phyloP scores from a whole-genome alignment of 2,329 filamentous ascomycete species.

The Claviceps arundinis region DNA sequence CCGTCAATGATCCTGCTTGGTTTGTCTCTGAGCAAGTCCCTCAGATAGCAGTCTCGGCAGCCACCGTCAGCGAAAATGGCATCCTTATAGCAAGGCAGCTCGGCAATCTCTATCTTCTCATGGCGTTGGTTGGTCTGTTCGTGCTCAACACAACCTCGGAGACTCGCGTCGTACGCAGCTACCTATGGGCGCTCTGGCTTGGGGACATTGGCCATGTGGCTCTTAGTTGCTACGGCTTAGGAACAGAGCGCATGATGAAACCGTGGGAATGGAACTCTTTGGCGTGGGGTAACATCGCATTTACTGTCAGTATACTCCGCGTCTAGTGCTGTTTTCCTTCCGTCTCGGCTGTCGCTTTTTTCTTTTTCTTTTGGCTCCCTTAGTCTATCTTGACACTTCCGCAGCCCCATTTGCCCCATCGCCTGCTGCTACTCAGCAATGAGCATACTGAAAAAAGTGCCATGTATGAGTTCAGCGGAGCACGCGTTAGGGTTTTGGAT shows the following conservation, averaged over 20 bases:
- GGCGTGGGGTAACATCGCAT: slow-evolving; percentile 61
- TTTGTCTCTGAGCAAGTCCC: slow-evolving; percentile 53
- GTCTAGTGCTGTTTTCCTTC: not conserved
- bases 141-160: slow-evolving; percentile 53
- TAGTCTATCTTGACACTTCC: not conserved
- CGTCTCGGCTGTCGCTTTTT: not conserved
- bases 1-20: slow-evolving; percentile 42
- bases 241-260: slow-evolving; percentile 37
- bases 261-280: slow-evolving; percentile 51
- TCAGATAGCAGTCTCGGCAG: slow-evolving; percentile 13
- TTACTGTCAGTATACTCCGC: slow-evolving; percentile 35
- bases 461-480: not conserved
- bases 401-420: not conserved
- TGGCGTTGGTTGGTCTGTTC: slow-evolving; percentile 50
- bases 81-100: slow-evolving; percentile 52
- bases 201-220: slow-evolving; percentile 57
- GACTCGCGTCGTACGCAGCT: slow-evolving; percentile 51
- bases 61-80: slow-evolving; percentile 29
- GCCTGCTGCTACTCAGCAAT: not conserved
- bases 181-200: slow-evolving; percentile 50
- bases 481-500: not conserved
- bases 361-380: not conserved
- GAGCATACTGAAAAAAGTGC: not conserved
- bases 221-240: slow-evolving; percentile 45
- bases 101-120: slow-evolving; percentile 55